Base-by-base conservation (phyloP, 192 early-diverging fungal genomes). In the Fimicolochytrium jonesii region DNA sequence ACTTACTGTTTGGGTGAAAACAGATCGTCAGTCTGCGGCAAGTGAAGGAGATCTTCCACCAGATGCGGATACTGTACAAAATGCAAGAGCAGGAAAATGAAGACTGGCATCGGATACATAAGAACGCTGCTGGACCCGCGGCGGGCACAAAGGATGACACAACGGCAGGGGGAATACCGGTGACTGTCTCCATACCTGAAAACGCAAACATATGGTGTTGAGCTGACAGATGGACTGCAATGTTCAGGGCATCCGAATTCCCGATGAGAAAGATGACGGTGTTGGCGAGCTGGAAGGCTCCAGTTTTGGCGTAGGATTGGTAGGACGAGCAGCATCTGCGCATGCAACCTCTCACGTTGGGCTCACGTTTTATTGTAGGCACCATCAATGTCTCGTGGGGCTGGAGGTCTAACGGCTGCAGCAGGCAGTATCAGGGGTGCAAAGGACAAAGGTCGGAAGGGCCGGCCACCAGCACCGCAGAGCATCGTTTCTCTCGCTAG, bases 251-350 rank as follows among this genome's bases (percentile, higher is more conserved):
- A 15, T 15, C 5, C 48, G 53, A 34, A 17, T 15, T 2, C 36
- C 32, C 11, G 62, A 64, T 41, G 78, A 79, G 28, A 68, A 68
- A 17, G 82, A 86, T 26, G 82, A 80, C 10, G 71, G 79, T 6
- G 84, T 86, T 10, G 84, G 84, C 20, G 84, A 86, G 3, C 59
- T 80, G 6, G 84, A 86, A 44, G 71, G 77, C 1, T 63, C 35
- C 20, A 82, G 84, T 15, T 86, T 86, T 65, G 78, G 77, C 10
- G 65, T 86, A 33, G 84, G 84, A 15, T 25, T 84, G 64, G 83
- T 80, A 75, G 42, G 61, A 7, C 49, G 2, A 4, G n/a, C 22
- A 51, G 3, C 49, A 26, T 29, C n/a, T n/a, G n/a, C n/a, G n/a
- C n/a, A n/a, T n/a, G n/a, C n/a, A n/a, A n/a, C n/a, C n/a, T n/a